Percentiles rank a stretch among this genome's conserved stretches.
Evolutionary conservation across 805 yeast genomes (phyloP).

Genomic region (Hanseniaspora singularis): DNA sequence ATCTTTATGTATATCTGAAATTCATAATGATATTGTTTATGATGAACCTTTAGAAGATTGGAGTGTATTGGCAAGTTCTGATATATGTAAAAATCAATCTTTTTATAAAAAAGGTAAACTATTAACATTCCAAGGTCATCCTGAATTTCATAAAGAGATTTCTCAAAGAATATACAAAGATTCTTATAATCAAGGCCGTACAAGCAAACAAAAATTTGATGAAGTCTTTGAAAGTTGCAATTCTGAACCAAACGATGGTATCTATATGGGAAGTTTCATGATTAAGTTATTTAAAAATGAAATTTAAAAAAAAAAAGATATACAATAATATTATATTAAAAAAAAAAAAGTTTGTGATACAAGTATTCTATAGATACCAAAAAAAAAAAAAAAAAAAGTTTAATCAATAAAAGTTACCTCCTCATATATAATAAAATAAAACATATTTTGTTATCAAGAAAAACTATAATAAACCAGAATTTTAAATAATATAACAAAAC

Average conservation of each 20-base stretch:
- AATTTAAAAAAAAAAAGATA: not conserved
- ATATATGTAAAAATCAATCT: constrained; percentile 55
- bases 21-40: constrained; percentile 48
- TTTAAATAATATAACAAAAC: too few relatives aligned
- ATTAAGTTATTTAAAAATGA: constrained; percentile 18
- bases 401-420: too few relatives aligned
- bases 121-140: constrained; percentile 80
- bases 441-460: too few relatives aligned
- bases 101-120: constrained; percentile 40
- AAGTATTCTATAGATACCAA: too few relatives aligned
- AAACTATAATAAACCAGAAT: too few relatives aligned
- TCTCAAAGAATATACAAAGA: constrained; percentile 19
- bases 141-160: constrained; percentile 49
- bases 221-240: constrained; percentile 27
- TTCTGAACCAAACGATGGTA: constrained; percentile 33
- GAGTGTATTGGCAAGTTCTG: constrained; percentile 41
- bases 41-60: constrained; percentile 31
- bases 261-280: constrained; percentile 16
- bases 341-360: too few relatives aligned
- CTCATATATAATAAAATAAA: too few relatives aligned
- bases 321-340: too few relatives aligned
- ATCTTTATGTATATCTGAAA: constrained; percentile 36
- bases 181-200: constrained; percentile 17
- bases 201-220: constrained; percentile 24
- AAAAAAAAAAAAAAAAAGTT: too few relatives aligned